These are phyloP conservation scores for Sicyos baderoa DNA, from an alignment of 306 rosid genomes.

Conservation along the genomic window DNA sequence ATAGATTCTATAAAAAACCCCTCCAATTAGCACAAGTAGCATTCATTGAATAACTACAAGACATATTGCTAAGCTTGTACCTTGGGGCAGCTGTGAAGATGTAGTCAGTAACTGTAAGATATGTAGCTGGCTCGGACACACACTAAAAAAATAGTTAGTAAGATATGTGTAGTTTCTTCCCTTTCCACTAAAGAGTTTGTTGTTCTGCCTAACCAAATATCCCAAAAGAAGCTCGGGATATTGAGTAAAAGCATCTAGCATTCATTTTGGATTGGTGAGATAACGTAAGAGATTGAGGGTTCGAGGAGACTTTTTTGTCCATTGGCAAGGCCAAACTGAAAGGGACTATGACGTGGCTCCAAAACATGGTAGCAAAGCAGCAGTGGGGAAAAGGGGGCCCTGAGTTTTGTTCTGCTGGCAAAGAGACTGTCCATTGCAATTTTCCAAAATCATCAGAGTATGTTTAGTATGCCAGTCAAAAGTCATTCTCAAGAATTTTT, in stretches of 20 bases:
- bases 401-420: neutral
- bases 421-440: neutral
- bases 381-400: neutral
- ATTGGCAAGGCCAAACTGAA: neutral
- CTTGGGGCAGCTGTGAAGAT: neutral
- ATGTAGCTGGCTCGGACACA: too few species aligned
- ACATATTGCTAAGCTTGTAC: neutral
- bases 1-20: neutral
- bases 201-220: neutral
- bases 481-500: neutral
- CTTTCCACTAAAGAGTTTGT: neutral
- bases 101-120: neutral
- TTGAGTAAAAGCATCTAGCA: neutral
- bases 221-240: neutral
- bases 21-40: neutral
- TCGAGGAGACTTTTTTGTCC: neutral
- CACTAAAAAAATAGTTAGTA: too few species aligned
- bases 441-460: neutral
- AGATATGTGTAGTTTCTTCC: neutral
- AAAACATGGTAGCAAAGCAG: neutral
- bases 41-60: neutral
- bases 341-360: neutral
- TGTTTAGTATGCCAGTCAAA: neutral
- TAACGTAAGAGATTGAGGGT: neutral
- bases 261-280: neutral